A percentile compares a stretch with the other conserved stretches of the same genome.
Conservation (phyloP, 352 stramenopile species). For the Pythium dissimile region DNA sequence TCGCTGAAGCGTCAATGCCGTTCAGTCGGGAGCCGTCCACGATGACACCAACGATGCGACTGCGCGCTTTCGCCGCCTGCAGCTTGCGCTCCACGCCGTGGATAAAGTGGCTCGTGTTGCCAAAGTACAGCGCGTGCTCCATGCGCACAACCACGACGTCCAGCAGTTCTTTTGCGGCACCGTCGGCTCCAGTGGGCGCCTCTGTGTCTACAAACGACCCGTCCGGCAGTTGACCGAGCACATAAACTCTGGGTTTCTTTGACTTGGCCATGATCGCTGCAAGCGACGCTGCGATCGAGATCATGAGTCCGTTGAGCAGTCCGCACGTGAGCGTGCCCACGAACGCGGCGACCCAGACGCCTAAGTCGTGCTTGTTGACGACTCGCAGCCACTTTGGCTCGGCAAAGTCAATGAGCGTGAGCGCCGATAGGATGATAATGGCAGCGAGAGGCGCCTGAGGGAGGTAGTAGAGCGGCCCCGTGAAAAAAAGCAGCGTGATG, state of each 20-base stretch:
- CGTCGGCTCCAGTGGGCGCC: constrained; percentile 10
- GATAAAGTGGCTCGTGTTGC: constrained; percentile 61
- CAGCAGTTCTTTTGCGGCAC: constrained; percentile 18
- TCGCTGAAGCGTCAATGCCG: constrained; percentile 24
- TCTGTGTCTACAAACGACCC: constrained; percentile 33
- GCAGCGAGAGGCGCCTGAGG: constrained; percentile 81
- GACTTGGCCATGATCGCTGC: constrained; percentile 66
- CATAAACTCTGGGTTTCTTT: constrained; percentile 42
- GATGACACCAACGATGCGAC: constrained; percentile 25
- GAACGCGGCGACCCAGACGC: constrained; percentile 57
- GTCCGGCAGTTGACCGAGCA: constrained; percentile 36
- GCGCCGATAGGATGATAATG: constrained; percentile 89
- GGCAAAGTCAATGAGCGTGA: constrained; percentile 83
- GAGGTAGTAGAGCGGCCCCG: constrained; percentile 85
- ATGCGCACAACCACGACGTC: constrained; percentile 59
- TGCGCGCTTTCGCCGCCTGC: constrained; percentile 28
- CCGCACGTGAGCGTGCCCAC: constrained; percentile 42
- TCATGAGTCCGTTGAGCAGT: constrained; percentile 42
- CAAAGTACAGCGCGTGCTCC: constrained; percentile 71
- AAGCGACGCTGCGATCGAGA: constrained; percentile 56
- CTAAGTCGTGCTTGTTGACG: constrained; percentile 56
- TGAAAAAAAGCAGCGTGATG: constrained; percentile 89
- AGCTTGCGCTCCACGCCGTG: constrained; percentile 43
- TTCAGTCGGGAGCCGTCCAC: constrained; percentile 34
- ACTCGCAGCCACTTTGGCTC: constrained; percentile 84